A percentile compares a stretch with the other conserved stretches of the same genome.
Evolutionary conservation across 306 rosid genomes (phyloP).

Genomic region (Quillaja saponaria): DNA sequence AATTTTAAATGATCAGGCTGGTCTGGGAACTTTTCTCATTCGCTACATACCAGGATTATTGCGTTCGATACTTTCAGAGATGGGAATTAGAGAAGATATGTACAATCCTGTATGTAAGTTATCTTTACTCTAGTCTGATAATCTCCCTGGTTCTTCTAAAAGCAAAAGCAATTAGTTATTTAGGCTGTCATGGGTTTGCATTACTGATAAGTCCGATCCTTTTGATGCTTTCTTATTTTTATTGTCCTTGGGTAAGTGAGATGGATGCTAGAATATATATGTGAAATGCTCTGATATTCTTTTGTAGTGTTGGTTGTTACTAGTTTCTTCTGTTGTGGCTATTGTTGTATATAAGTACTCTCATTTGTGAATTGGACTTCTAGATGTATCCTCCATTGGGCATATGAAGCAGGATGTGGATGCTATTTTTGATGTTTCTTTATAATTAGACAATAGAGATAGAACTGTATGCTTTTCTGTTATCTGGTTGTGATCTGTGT

Average conservation of each 20-base stretch:
- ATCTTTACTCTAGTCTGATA: conserved; percentile 36
- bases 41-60: conserved; percentile 67
- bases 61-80: conserved; percentile 57
- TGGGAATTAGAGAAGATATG: conserved; percentile 89
- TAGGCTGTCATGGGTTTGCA: not conserved
- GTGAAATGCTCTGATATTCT: no score
- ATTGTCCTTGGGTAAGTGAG: not conserved
- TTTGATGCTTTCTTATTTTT: not conserved
- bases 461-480: not conserved
- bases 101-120: conserved; percentile 95
- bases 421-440: conserved; percentile 3
- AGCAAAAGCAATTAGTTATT: conserved; percentile 1
- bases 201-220: not conserved
- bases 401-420: conserved; percentile 6
- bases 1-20: conserved; percentile 57
- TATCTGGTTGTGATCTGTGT: conserved; percentile 12
- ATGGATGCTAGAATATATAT: no score
- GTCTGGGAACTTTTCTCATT: conserved; percentile 75
- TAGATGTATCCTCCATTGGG: not conserved
- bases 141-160: conserved; percentile 28
- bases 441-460: not conserved
- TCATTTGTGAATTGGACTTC: no score
- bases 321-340: no score
- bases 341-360: no score
- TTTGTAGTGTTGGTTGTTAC: no score